Base-by-base conservation (phyloP, 2,329 filamentous ascomycete genomes). In the Aspergillus terreus region DNA sequence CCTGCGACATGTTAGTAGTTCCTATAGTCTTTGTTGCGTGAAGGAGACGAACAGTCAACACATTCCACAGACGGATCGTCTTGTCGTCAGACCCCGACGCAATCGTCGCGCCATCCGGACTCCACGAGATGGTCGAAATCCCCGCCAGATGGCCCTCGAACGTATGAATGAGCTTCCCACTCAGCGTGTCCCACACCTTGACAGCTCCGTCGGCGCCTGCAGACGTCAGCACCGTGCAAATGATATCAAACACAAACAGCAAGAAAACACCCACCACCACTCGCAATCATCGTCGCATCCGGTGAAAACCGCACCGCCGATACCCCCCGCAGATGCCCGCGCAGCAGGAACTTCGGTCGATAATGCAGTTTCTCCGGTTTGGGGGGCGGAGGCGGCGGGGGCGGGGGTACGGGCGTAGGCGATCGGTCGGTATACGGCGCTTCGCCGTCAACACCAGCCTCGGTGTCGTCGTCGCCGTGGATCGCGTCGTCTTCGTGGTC, bases 31-130 rank as follows among this genome's bases (percentile, higher is more conserved):
- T 12, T 11, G 42, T 30, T 25, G 2, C 10, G 10, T 21, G 1
- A 15, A 4, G 5, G 33, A 9, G 10, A 51, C 68, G 43, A 65
- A 78, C 76, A 6, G 80, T 82, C 15, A 75, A 63, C 4, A 82
- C 76, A 61, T 96, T 89, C 94, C 94, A 99, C 1, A 99, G 77
- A 2, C 94, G 84, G 57, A 99, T 97, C 1, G 88, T 85, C 74
- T 99, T 99, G 79, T 99, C 94, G 71, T 99, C 94, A 4, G 89
- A 92, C 21, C 92, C 94, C 9, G 90, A 92, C 4, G 92, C 94
- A 44, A 99, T 80, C 2, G 88, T 90, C 60, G 85, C 85, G 55
- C 87, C 90, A 69, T 97, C 91, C 0, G 92, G 92, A 53, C 87
- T 87, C 94, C 94, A 99, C n/a, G 92, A 86, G 44, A 99, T 81